Evolutionary conservation across 2,329 filamentous ascomycete genomes (phyloP), one percentile per base, ranked within the genome.

Genomic region (Colletotrichum scovillei): DNA sequence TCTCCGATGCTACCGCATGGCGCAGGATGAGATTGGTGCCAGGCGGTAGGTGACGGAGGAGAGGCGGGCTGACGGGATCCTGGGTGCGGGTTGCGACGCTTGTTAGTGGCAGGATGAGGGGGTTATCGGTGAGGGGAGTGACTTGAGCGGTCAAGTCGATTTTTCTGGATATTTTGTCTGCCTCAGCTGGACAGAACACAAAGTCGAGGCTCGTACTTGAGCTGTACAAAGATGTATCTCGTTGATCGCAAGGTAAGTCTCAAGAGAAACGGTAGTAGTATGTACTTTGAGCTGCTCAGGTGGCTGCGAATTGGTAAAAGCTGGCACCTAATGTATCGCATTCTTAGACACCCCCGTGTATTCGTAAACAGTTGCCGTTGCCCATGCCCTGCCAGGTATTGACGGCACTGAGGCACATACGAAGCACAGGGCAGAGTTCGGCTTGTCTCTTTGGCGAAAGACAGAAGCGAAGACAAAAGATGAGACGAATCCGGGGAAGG

Each of bases 401-500:
- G 32, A 35, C 32, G 32, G 32, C 32, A 35, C 32, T 46, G 49
- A 63, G 57, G 64, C 6, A 59, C 52, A 24, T 5, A 12, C 19
- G 16, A 49, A 49, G 19, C 59, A 38, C 46, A 19, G 30, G 62
- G 6, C 46, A 24, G 24, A 38, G 58, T 59, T 14, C 22, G n/a
- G 52, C 30, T 35, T 11, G 24, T 19, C 49, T 35, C 22, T 16
- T 62, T 38, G 28, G 53, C n/a, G 26, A 35, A 30, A 24, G 46
- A 24, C 12, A 16, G 12, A 26, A 22, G 16, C 14, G 38, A 28
- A 35, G n/a, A 42, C 6, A 42, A 46, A 32, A 60, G 22, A 68
- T 57, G 22, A 56, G 42, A n/a, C 30, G 35, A 73, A 57, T 73
- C 70, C 70, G 70, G 70, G 70, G 56, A 70, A 70, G 49, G 16